Percentiles rank a stretch among this genome's conserved stretches.
Evolutionary conservation across 1,284 basidiomycete species (phyloP).

Genomic region (Cutaneotrichosporon cyanovorans): DNA sequence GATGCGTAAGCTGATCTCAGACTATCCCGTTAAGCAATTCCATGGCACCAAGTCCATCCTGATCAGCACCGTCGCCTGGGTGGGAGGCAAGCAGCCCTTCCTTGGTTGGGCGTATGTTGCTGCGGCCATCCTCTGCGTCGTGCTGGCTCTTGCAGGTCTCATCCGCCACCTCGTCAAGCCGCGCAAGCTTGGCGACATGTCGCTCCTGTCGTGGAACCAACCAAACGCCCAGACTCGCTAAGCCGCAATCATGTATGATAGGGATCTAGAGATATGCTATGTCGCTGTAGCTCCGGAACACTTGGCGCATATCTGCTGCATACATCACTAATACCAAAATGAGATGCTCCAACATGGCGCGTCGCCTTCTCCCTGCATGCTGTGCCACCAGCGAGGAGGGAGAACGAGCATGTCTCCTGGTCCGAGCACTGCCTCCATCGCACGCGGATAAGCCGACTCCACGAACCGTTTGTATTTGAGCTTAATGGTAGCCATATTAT

Average conservation of each 20-base stretch:
- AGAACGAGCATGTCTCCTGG: constrained; percentile 81
- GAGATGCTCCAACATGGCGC: constrained; percentile 43
- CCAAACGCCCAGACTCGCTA: constrained; percentile 15
- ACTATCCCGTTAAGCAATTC: constrained; percentile 88
- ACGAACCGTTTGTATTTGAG: constrained; percentile 50
- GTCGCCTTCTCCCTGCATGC: constrained; percentile 65
- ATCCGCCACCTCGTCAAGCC: constrained; percentile 87
- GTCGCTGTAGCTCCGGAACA: too few species aligned
- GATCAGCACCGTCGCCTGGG: constrained; percentile 94
- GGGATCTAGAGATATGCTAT: too few species aligned
- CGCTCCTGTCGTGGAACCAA: constrained; percentile 74
- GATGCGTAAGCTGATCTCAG: constrained; percentile 46
- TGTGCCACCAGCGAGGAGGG: constrained; percentile 89
- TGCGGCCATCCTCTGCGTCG: constrained; percentile 75
- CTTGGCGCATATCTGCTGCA: too few species aligned
- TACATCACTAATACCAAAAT: constrained; percentile 39
- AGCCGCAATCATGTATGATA: too few species aligned
- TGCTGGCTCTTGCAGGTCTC: constrained; percentile 81
- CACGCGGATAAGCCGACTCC: constrained; percentile 56
- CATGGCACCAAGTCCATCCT: constrained; percentile 94
- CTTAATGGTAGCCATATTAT: not conserved
- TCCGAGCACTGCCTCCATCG: constrained; percentile 58
- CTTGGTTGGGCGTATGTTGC: constrained; percentile 95
- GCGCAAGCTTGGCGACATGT: constrained; percentile 56
- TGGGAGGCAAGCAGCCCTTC: constrained; percentile 89